Percentiles rank a stretch among this genome's conserved stretches.
Evolutionary conservation across 1,284 basidiomycete genomes (phyloP).

Genomic region (Amylostereum chailletii): DNA sequence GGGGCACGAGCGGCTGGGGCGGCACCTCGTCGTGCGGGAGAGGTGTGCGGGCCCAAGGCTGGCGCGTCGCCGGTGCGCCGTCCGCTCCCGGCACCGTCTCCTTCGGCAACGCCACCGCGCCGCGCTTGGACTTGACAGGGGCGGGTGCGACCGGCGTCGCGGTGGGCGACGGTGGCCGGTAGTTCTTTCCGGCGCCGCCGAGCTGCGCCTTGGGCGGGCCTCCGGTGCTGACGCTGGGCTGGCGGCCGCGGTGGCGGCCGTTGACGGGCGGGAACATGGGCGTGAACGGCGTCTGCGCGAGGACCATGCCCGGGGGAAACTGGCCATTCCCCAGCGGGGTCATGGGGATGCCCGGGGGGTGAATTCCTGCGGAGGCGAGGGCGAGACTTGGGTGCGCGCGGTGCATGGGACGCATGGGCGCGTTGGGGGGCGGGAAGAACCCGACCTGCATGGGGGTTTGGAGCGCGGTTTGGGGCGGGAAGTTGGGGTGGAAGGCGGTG

Average conservation of each 20-base stretch:
- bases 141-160: slow-evolving; percentile 17
- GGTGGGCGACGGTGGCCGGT: slow-evolving; percentile 50
- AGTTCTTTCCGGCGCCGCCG: slow-evolving; percentile 68
- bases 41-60: slow-evolving; percentile 58
- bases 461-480: slow-evolving; percentile 32
- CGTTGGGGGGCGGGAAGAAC: slow-evolving; percentile 43
- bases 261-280: too few species aligned
- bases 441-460: slow-evolving; percentile 67
- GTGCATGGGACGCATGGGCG: slow-evolving; percentile 43
- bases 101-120: slow-evolving; percentile 62
- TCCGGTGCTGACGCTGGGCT: slow-evolving; percentile 59
- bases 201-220: slow-evolving; percentile 76
- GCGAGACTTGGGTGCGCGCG: slow-evolving; percentile 52
- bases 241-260: slow-evolving; percentile 31
- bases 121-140: slow-evolving; percentile 50
- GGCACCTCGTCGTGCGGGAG: slow-evolving; percentile 33
- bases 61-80: slow-evolving; percentile 33
- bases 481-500: slow-evolving; percentile 50
- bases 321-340: slow-evolving; percentile 20
- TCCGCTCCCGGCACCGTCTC: slow-evolving; percentile 45
- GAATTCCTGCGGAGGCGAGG: slow-evolving; percentile 48
- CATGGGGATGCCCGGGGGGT: slow-evolving; percentile 45
- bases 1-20: slow-evolving; percentile 23
- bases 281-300: too few species aligned
- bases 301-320: too few species aligned